Evolutionary conservation across 2,329 filamentous ascomycete genomes (phyloP).

Genomic region (Acephala macrosclerotiorum): DNA sequence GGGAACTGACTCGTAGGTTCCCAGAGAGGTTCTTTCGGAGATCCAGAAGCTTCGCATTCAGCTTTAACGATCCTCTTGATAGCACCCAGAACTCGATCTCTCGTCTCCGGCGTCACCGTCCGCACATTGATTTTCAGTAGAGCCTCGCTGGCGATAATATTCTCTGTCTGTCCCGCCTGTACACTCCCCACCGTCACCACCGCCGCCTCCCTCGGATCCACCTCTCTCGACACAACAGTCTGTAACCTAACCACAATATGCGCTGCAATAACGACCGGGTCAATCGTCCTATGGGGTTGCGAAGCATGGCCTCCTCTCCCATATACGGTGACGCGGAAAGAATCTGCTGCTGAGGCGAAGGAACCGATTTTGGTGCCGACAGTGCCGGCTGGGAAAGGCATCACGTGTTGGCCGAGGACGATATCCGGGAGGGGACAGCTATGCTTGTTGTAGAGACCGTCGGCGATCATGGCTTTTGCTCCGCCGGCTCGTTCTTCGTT

Average conservation of each 20-base stretch:
- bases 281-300: conserved; percentile 51
- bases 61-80: conserved; percentile 58
- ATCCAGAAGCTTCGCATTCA: conserved; percentile 53
- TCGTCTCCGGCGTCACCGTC: conserved; percentile 43
- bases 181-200: conserved; percentile 55
- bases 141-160: conserved; percentile 53
- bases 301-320: conserved; percentile 54
- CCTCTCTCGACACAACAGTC: conserved; percentile 49
- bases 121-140: conserved; percentile 52
- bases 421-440: conserved; percentile 61
- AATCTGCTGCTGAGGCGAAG: conserved; percentile 47
- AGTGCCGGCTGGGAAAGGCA: conserved; percentile 47
- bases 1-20: conserved; percentile 33
- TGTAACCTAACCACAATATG: conserved; percentile 51
- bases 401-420: conserved; percentile 62
- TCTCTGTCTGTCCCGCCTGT: conserved; percentile 51
- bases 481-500: conserved; percentile 66
- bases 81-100: conserved; percentile 46
- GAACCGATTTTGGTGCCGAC: conserved; percentile 46
- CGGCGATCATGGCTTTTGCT: conserved; percentile 68
- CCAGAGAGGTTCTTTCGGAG: conserved; percentile 43
- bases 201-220: conserved; percentile 49
- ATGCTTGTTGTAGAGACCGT: conserved; percentile 58
- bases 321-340: conserved; percentile 47
- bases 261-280: conserved; percentile 55